Evolutionary conservation across 2,329 filamentous ascomycete species (phyloP), one percentile per base, ranked within the genome.

Genomic region (Xylariaceae sp.): DNA sequence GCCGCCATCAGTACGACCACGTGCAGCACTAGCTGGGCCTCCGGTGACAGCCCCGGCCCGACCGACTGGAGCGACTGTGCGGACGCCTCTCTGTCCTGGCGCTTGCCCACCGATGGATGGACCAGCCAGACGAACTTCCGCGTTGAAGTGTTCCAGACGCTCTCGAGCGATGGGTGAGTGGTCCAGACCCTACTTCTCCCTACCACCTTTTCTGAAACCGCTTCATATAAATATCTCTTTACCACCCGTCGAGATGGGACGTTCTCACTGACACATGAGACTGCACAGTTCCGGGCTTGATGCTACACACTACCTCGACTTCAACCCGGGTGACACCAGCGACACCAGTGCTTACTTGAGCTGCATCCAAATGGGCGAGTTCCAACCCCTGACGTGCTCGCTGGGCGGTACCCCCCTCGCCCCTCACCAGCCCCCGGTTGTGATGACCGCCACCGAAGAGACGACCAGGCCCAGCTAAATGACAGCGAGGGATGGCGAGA

Each of bases 331-430:
- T 16, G 38, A 48, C 23, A 13, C 40, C 11, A 47, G 36, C 25
- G 39, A 49, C 35, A 45, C 47, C 5, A 37, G 46, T 22, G 38
- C 38, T 5, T 46, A 44, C n/a, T 22, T 51, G 34, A 43, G 41
- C 39, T 51, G 49, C 24, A n/a, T 49, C 8, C 40, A 50, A 35
- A 46, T 30, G 43, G 49, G 49, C 32, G 50, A 51, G 25, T 50
- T 50, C 40, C 45, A 44, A 25, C 47, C 49, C 5, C 26, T 44
- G 19, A 49, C 40, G 4, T 51, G 49, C 32, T 35, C 31, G 7
- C 23, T 51, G 5, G 40, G 33, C 12, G 49, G 49, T 6, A 45
- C 49, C 3, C 29, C 28, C 6, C 38, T 44, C 2, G 11, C 13
- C 26, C 9, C 31, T 3, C 19, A 21, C n/a, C 37, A 33, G 13